These are phyloP conservation scores for Epithele typhae DNA, from an alignment of 768 basidiomycete genomes.

Conservation along the genomic window DNA sequence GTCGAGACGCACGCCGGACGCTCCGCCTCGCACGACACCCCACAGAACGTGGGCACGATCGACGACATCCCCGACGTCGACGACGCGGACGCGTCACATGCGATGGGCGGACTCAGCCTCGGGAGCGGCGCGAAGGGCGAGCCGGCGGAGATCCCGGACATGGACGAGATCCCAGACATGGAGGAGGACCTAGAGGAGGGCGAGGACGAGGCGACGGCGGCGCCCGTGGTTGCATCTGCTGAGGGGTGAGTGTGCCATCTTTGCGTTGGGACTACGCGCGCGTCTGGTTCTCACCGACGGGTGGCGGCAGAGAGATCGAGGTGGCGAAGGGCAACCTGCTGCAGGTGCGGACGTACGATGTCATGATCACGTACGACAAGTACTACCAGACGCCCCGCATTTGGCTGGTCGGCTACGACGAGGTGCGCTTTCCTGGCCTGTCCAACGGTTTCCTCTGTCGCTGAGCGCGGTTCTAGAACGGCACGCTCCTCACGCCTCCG, in stretches of 20 bases:
- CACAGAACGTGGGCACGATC: conserved; percentile 59
- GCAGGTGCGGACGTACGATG: conserved; percentile 97
- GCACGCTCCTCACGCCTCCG: conserved; percentile 78
- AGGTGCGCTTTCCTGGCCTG: conserved; percentile 44
- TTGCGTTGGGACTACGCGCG: neutral
- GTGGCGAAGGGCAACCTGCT: conserved; percentile 78
- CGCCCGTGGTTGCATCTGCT: conserved; percentile 36
- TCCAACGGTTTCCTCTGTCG: neutral
- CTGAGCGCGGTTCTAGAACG: conserved; percentile 50
- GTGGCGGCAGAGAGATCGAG: conserved; percentile 47
- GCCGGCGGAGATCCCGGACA: conserved; percentile 68
- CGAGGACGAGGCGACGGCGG: conserved; percentile 81
- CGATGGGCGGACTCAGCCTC: conserved; percentile 25
- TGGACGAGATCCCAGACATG: conserved; percentile 99
- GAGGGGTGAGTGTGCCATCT: conserved; percentile 39
- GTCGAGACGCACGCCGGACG: conserved; percentile 95
- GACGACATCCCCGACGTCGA: conserved; percentile 89
- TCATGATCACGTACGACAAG: conserved; percentile 99
- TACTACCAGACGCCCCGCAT: conserved; percentile 98
- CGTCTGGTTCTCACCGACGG: neutral
- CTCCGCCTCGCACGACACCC: conserved; percentile 41
- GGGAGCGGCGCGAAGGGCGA: conserved; percentile 29
- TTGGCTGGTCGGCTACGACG: conserved; percentile 97
- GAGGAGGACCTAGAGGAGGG: conserved; percentile 88
- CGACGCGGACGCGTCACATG: conserved; percentile 35